A percentile compares a stretch with the other conserved stretches of the same genome.
Conservation (phyloP, 345 rosid species). For the Eucalyptus dawsonii region DNA sequence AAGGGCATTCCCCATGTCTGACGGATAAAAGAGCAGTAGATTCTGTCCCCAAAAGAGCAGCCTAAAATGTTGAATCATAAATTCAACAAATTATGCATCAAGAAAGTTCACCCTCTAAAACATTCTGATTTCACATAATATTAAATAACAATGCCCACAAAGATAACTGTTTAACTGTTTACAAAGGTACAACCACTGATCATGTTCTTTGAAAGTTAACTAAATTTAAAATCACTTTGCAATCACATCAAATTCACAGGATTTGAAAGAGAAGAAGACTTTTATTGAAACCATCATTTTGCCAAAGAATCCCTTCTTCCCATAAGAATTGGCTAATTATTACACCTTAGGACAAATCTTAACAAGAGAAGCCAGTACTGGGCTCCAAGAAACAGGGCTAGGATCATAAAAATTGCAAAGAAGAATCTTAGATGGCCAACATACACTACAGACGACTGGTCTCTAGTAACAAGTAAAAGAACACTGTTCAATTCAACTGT, state of each 20-base stretch:
- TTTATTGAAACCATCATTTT: not conserved
- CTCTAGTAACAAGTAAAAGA: not conserved
- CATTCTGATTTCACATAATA: not conserved
- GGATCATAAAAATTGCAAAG: not conserved
- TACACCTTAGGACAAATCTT: not conserved
- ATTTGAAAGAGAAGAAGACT: not conserved
- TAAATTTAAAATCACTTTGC: not conserved
- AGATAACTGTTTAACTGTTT: not conserved
- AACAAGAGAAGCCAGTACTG: not conserved
- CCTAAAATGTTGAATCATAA: not conserved
- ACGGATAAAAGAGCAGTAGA: not conserved
- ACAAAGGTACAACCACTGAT: not conserved
- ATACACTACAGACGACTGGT: not conserved
- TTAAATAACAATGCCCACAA: not conserved
- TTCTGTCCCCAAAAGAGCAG: not conserved
- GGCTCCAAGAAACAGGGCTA: not conserved
- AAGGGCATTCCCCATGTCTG: not conserved
- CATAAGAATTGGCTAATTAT: not conserved
- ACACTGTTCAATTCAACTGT: not conserved
- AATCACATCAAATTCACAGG: not conserved
- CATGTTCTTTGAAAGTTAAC: not conserved
- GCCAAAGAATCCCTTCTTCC: not conserved
- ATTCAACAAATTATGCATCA: not conserved
- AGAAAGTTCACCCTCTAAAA: not conserved
- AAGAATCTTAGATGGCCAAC: not conserved